These are phyloP conservation scores for Umbilicus rupestris DNA, from an alignment of 164 flowering plant species.

Conservation along the genomic window DNA sequence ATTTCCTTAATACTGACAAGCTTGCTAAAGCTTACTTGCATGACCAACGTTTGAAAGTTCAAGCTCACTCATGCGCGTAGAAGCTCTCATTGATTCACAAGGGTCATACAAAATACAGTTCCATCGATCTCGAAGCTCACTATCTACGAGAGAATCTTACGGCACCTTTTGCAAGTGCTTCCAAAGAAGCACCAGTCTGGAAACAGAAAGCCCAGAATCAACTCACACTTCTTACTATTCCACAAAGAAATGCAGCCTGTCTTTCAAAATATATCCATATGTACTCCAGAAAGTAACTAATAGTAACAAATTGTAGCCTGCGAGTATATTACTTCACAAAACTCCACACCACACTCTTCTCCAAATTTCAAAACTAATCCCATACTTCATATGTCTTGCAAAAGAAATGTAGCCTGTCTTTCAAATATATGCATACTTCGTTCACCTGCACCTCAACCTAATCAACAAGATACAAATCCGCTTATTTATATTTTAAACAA, in stretches of 20 bases:
- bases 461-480: too few species aligned
- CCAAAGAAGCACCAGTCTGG: conserved; percentile 90
- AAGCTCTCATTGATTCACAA: conserved; percentile 43
- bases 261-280: background rate
- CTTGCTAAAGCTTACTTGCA: conserved; percentile 19
- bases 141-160: conserved; percentile 62
- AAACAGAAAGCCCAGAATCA: background rate
- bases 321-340: too few species aligned
- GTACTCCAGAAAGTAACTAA: background rate
- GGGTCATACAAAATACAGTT: conserved; percentile 70
- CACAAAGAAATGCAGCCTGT: background rate
- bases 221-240: background rate
- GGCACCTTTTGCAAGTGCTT: conserved; percentile 90
- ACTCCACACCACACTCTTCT: too few species aligned
- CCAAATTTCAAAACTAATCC: too few species aligned
- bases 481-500: too few species aligned
- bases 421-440: too few species aligned
- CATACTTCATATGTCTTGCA: too few species aligned
- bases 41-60: conserved; percentile 26
- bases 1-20: conserved; percentile 21
- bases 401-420: too few species aligned
- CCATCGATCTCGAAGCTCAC: conserved; percentile 77
- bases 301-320: too few species aligned
- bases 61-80: conserved; percentile 40
- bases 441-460: too few species aligned